phyloP scores from a whole-genome alignment of 208 protist genomes.

The Vickermania ingenoplastis region DNA sequence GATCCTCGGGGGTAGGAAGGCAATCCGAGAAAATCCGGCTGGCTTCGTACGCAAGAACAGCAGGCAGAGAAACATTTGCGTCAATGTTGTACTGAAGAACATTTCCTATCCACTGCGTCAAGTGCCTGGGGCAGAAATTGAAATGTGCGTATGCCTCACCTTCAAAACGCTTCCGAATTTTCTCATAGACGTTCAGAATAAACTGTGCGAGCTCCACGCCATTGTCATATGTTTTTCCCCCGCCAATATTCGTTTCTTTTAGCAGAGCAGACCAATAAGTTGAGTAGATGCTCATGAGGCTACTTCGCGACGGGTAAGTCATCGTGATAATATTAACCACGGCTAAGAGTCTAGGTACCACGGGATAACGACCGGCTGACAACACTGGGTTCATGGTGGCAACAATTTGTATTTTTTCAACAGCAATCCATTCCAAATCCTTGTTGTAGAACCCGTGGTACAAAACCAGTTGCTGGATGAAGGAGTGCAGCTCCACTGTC shows the following conservation, averaged over 20 bases:
- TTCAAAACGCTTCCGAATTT: conserved; percentile 83
- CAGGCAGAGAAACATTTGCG: conserved; percentile 74
- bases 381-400: conserved; percentile 90
- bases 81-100: conserved; percentile 91
- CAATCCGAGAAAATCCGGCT: conserved; percentile 91
- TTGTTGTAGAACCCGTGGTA: conserved; percentile 96
- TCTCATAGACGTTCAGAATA: conserved; percentile 92
- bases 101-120: conserved; percentile 91
- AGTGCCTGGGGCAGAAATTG: conserved; percentile 92
- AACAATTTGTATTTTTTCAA: conserved; percentile 93
- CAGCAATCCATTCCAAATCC: conserved; percentile 93
- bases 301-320: conserved; percentile 80
- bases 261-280: conserved; percentile 83
- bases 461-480: conserved; percentile 96
- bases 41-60: conserved; percentile 90
- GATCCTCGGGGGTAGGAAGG: conserved; percentile 77
- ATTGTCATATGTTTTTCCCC: conserved; percentile 58
- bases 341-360: conserved; percentile 92
- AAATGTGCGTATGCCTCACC: conserved; percentile 94
- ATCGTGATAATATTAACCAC: conserved; percentile 89
- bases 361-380: conserved; percentile 87
- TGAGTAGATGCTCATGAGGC: conserved; percentile 89
- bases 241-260: conserved; percentile 30
- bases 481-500: conserved; percentile 95
- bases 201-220: conserved; percentile 82